Conservation (phyloP, 495 filamentous ascomycete genomes). For the Lepidopterella palustris region DNA sequence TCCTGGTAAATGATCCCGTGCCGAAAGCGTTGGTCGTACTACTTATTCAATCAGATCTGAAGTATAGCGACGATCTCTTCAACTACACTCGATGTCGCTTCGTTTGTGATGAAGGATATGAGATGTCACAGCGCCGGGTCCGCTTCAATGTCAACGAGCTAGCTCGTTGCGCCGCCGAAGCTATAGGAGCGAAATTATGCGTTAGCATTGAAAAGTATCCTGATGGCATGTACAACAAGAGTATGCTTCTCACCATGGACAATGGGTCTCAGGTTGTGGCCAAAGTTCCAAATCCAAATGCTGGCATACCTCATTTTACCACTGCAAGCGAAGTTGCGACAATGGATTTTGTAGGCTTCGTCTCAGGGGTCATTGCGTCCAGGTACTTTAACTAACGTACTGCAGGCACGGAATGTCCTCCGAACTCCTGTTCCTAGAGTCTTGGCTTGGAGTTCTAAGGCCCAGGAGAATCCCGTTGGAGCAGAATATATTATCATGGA, state of each 20-base stretch:
- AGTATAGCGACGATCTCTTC: constrained; percentile 17
- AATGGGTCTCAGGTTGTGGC: constrained; percentile 14
- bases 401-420: constrained; percentile 14
- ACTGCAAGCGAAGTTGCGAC: constrained; percentile 25
- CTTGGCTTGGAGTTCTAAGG: constrained; percentile 18
- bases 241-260: constrained; percentile 13
- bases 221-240: constrained; percentile 16
- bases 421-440: constrained; percentile 17
- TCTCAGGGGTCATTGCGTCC: neutral
- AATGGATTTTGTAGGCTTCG: constrained; percentile 16
- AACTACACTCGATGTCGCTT: constrained; percentile 21
- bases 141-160: constrained; percentile 17
- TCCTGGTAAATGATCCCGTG: constrained; percentile 1
- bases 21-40: neutral
- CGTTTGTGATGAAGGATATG: constrained; percentile 16
- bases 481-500: constrained; percentile 29
- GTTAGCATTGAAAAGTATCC: constrained; percentile 12
- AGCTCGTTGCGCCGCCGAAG: constrained; percentile 2
- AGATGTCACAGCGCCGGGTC: constrained; percentile 8
- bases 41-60: constrained; percentile 6
- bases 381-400: constrained; percentile 4
- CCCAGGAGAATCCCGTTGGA: constrained; percentile 14
- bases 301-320: constrained; percentile 17
- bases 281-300: constrained; percentile 24
- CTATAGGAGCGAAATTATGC: constrained; percentile 15